Percentiles rank a stretch among this genome's conserved stretches.
These are phyloP conservation scores for Vigna unguiculata DNA, from an alignment of 306 rosid genomes.

Conservation along the genomic window DNA sequence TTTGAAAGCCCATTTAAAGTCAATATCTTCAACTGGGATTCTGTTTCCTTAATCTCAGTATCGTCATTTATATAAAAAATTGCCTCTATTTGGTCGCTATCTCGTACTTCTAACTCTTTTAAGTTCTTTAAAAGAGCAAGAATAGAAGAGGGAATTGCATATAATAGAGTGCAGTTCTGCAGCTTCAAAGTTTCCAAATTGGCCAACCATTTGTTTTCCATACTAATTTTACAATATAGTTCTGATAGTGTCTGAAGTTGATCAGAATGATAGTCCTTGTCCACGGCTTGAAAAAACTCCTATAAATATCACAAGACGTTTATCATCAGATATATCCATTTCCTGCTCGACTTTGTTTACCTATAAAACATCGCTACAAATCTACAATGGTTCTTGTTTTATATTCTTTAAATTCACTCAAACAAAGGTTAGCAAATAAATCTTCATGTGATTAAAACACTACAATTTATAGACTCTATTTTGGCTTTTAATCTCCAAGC, in stretches of 20 bases:
- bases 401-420: no score
- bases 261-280: no score
- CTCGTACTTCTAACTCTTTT: neutral
- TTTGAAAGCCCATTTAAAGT: neutral
- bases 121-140: neutral
- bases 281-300: neutral
- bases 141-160: slow-evolving; percentile 9
- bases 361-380: no score
- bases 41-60: neutral
- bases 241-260: neutral
- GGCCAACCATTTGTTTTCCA: neutral
- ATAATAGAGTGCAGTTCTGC: neutral
- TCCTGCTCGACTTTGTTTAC: no score
- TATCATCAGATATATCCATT: no score
- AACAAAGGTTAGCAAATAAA: no score
- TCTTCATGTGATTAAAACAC: no score
- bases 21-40: neutral
- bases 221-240: neutral
- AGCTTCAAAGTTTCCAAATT: neutral
- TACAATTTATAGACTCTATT: no score
- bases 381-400: no score
- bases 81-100: neutral
- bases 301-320: neutral
- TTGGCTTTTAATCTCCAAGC: no score
- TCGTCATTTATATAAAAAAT: slow-evolving; percentile 9